Conservation (phyloP, 495 filamentous ascomycete genomes). For the Aspergillus taichungensis region DNA sequence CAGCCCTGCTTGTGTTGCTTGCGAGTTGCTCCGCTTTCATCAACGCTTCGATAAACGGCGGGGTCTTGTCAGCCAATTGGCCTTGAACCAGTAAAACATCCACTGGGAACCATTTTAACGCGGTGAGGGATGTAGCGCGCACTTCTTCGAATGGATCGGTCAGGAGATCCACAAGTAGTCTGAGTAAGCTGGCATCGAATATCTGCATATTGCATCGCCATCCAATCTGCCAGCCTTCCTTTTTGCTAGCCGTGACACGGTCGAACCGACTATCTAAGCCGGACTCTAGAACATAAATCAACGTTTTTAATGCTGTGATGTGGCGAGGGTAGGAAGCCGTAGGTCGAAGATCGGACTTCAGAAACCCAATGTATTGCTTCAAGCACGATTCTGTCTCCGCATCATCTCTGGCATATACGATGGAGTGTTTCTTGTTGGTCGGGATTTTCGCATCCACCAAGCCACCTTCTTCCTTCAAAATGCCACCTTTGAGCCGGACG, state of each 20-base stretch:
- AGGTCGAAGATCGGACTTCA: constrained; percentile 62
- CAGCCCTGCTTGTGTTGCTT: constrained; percentile 68
- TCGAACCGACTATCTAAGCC: constrained; percentile 30
- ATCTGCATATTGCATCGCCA: constrained; percentile 50
- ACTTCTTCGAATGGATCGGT: constrained; percentile 93
- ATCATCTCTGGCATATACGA: constrained; percentile 16
- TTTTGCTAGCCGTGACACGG: constrained; percentile 6
- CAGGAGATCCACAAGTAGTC: constrained; percentile 63
- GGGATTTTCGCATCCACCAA: constrained; percentile 4
- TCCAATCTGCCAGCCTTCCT: constrained; percentile 17
- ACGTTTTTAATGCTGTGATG: constrained; percentile 63
- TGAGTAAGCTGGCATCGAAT: constrained; percentile 38
- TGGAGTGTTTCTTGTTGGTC: constrained; percentile 8
- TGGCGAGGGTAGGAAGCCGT: constrained; percentile 80
- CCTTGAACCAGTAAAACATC: constrained; percentile 14
- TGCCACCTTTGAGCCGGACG: constrained; percentile 46
- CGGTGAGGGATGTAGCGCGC: constrained; percentile 50
- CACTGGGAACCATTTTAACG: constrained; percentile 44
- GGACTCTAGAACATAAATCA: constrained; percentile 52
- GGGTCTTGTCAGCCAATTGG: not conserved
- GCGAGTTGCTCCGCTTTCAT: constrained; percentile 41
- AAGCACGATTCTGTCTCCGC: constrained; percentile 52
- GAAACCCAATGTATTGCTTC: constrained; percentile 57
- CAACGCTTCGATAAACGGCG: constrained; percentile 23
- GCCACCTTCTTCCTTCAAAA: constrained; percentile 16